Base-by-base conservation (phyloP, 306 rosid species). In the Sindora glabra region DNA sequence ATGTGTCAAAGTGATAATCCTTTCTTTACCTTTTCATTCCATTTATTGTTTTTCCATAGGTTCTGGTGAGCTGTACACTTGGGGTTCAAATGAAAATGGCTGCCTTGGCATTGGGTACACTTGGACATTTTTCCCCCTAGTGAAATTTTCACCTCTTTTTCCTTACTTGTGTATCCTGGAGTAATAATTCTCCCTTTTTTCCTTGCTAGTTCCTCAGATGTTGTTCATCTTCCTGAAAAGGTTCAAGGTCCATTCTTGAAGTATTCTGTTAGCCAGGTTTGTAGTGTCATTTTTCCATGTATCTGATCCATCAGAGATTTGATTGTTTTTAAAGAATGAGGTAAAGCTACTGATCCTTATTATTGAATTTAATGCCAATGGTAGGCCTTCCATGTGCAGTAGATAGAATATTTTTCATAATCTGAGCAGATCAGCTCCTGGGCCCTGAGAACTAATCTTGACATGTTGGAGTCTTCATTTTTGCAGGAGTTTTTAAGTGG, bases 21-120 rank as follows among this genome's bases (percentile, higher is more conserved):
- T 52, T 68, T 39, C 48, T 58, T 48, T 40, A 72, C 16, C 47
- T 44, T 44, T 56, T 80, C 67, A 12, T 40, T 52, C 8, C 27
- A 62, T 44, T 51, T 19, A 8, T 37, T 70, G 34, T 48, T 66
- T 63, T 56, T 24, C 48, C 25, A 2, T 62, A 91, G 96, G 73
- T 55, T 71, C 77, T 51, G 96, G 96, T 25, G 92, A 87, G 62
- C 80, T 91, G 62, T 87, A 87, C 66, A 83, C 92, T 59, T 91
- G 98, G 98, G 98, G 98, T 46, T 85, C 98, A 72, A 91, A 91
- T 79, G 98, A 91, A 75, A 91, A 91, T 66, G 98, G 98, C 50
- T 87, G 98, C 70, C 98, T 91, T 65, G 98, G 98, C 34, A 78
- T 79, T 16, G 89, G 96, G 98, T 91, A 87, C 60, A 8, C 75